phyloP scores from a whole-genome alignment of 2,329 filamentous ascomycete genomes.

The Curvularia verruculosa region DNA sequence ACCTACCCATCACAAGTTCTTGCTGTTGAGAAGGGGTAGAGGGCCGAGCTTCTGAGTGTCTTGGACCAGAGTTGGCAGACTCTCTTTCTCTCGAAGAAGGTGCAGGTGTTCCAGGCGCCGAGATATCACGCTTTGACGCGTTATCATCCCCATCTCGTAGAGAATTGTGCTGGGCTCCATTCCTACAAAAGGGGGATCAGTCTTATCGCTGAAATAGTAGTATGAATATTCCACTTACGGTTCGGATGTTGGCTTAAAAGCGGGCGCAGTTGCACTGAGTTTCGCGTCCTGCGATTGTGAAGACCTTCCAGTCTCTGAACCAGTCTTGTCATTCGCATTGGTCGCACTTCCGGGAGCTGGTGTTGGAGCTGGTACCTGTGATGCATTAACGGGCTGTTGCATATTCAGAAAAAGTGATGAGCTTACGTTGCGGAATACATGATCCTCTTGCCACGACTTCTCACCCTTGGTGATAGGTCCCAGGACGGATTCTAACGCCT shows the following conservation, averaged over 20 bases:
- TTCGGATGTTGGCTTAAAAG: conserved; percentile 64
- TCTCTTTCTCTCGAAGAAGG: conserved; percentile 31
- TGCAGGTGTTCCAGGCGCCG: conserved; percentile 21
- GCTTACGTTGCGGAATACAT: conserved; percentile 72
- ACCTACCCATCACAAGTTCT: conserved; percentile 17
- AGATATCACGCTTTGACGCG: conserved; percentile 17
- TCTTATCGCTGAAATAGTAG: conserved; percentile 4
- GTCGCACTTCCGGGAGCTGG: conserved; percentile 25
- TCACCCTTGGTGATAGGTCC: conserved; percentile 72
- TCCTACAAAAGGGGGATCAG: conserved; percentile 32
- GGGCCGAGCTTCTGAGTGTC: conserved; percentile 16
- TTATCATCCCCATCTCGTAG: conserved; percentile 24
- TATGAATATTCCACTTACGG: conserved; percentile 31
- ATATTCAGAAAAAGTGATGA: background rate
- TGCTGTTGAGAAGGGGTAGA: conserved; percentile 24
- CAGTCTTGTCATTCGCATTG: conserved; percentile 40
- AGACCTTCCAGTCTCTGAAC: conserved; percentile 46
- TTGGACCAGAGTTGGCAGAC: conserved; percentile 14
- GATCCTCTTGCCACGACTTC: conserved; percentile 73
- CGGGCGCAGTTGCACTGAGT: conserved; percentile 62
- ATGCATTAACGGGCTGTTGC: conserved; percentile 16
- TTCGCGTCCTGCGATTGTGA: conserved; percentile 53
- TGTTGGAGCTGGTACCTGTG: conserved; percentile 30
- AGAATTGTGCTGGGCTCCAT: conserved; percentile 39
- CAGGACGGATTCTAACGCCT: conserved; percentile 73